phyloP scores from a whole-genome alignment of 768 basidiomycete genomes.

The Pisolithus microcarpus region DNA sequence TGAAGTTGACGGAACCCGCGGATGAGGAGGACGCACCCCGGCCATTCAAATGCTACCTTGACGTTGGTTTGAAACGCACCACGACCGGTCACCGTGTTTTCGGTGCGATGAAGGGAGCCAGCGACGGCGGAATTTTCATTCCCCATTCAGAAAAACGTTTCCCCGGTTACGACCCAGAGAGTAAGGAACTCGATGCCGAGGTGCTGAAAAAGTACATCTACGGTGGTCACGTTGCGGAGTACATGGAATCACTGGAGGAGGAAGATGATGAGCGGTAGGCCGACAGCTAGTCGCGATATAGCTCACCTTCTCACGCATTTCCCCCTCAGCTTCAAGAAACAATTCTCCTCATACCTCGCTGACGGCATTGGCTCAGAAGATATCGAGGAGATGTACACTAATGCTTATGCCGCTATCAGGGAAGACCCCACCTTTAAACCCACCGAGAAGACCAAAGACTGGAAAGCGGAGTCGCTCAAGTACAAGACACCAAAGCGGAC shows the following conservation, averaged over 20 bases:
- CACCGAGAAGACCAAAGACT: constrained; percentile 82
- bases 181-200: constrained; percentile 90
- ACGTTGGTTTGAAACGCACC: constrained; percentile 96
- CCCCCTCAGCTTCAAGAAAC: constrained; percentile 84
- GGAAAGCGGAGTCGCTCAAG: constrained; percentile 81
- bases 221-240: constrained; percentile 97
- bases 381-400: constrained; percentile 91
- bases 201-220: constrained; percentile 96
- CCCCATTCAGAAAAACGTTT: constrained; percentile 98
- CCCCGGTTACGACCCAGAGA: constrained; percentile 93
- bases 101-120: constrained; percentile 97
- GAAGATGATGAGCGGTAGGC: constrained; percentile 93
- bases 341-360: constrained; percentile 91
- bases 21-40: constrained; percentile 91
- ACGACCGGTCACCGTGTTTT: constrained; percentile 97
- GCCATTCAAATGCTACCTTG: constrained; percentile 99
- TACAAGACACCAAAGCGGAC: constrained; percentile 64
- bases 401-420: constrained; percentile 92
- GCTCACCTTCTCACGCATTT: constrained; percentile 5
- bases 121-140: constrained; percentile 95
- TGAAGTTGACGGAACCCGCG: constrained; percentile 75
- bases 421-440: constrained; percentile 90
- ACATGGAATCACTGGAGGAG: constrained; percentile 99
- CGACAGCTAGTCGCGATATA: not conserved
- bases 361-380: constrained; percentile 95